Evolutionary conservation across 768 basidiomycete species (phyloP).

Genomic region (Gelatoporia subvermispora): DNA sequence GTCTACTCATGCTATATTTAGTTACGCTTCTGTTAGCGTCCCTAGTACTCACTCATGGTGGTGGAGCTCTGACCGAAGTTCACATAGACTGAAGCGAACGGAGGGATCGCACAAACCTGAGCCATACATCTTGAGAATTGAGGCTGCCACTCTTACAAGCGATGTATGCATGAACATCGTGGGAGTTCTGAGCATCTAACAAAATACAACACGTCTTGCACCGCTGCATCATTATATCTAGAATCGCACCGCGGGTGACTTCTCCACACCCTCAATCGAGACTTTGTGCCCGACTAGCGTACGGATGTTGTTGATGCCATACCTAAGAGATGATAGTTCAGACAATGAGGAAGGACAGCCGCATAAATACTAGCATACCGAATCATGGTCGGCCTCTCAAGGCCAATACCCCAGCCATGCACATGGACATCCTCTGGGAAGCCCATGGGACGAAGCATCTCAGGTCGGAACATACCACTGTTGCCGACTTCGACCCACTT

Average conservation of each 20-base stretch:
- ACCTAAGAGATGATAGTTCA: conserved; percentile 42
- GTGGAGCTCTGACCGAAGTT: too few species aligned
- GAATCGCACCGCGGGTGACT: conserved; percentile 87
- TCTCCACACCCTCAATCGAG: conserved; percentile 83
- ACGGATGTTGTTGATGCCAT: conserved; percentile 96
- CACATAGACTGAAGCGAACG: too few species aligned
- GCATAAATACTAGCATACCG: conserved; percentile 49
- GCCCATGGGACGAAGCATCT: conserved; percentile 99
- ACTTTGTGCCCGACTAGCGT: conserved; percentile 97
- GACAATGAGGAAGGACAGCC: neutral
- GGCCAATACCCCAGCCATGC: conserved; percentile 91
- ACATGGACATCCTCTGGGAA: conserved; percentile 95
- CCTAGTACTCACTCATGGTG: too few species aligned
- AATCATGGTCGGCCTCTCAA: conserved; percentile 99
- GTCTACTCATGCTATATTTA: too few species aligned
- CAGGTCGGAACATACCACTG: conserved; percentile 99
- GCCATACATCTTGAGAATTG: too few species aligned
- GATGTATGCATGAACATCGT: too few species aligned
- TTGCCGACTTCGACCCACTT: conserved; percentile 99
- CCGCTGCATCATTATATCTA: conserved; percentile 24
- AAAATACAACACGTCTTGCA: neutral
- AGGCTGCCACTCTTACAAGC: too few species aligned
- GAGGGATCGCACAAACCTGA: too few species aligned
- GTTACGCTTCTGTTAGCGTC: neutral
- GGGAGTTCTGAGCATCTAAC: neutral